These are phyloP conservation scores for Russula abietina DNA, from an alignment of 768 basidiomycete genomes.

Conservation along the genomic window DNA sequence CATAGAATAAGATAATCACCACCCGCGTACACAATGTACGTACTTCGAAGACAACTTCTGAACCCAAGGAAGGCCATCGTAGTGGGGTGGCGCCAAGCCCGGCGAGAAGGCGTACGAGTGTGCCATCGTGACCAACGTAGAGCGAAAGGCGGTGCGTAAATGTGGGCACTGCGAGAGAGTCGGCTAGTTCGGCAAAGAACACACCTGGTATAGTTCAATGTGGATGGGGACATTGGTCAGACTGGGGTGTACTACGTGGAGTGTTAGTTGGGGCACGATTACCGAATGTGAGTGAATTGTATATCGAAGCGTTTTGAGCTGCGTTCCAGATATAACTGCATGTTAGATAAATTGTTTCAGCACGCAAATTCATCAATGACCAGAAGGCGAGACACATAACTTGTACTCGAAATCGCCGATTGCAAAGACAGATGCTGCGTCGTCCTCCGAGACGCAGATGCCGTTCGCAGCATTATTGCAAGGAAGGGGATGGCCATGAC, in stretches of 20 bases:
- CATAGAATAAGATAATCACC: not conserved
- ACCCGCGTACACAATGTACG: constrained; percentile 24
- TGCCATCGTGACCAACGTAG: constrained; percentile 45
- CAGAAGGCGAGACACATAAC: constrained; percentile 21
- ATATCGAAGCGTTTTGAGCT: constrained; percentile 39
- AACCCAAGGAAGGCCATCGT: constrained; percentile 45
- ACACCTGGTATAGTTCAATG: constrained; percentile 32
- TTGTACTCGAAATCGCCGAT: constrained; percentile 40
- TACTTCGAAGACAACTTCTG: constrained; percentile 44
- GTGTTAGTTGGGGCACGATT: not conserved
- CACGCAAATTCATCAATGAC: not conserved
- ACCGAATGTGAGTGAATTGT: constrained; percentile 44
- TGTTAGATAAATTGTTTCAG: not conserved
- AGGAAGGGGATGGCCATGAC: constrained; percentile 40
- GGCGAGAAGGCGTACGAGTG: constrained; percentile 37
- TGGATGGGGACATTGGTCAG: too few species aligned
- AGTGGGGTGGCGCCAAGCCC: constrained; percentile 35
- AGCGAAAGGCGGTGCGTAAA: constrained; percentile 34
- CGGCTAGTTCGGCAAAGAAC: constrained; percentile 41
- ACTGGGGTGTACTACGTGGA: too few species aligned
- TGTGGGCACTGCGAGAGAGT: constrained; percentile 31
- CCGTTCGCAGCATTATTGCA: constrained; percentile 40
- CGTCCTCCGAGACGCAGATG: constrained; percentile 38
- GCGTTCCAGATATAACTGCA: constrained; percentile 46
- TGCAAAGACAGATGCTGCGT: constrained; percentile 33